Conservation (phyloP, 495 filamentous ascomycete species). For the Podospora pseudocomata region DNA sequence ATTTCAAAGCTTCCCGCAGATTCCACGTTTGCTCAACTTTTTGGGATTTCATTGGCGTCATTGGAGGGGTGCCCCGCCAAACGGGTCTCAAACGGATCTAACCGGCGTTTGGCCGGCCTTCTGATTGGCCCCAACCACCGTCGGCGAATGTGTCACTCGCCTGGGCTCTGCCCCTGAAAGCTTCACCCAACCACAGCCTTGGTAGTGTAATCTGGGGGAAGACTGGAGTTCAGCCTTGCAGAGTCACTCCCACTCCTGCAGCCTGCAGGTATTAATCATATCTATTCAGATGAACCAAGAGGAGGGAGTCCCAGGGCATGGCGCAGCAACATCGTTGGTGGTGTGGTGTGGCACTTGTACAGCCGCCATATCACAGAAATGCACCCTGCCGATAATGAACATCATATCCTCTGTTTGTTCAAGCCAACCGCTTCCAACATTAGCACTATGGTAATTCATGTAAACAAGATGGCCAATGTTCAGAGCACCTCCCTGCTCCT, state of each 20-base stretch:
- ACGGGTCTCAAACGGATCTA: not conserved
- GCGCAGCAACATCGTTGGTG: not conserved
- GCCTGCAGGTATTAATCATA: not conserved
- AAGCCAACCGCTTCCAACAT: not conserved
- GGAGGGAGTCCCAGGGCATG: not conserved
- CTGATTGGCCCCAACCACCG: not conserved
- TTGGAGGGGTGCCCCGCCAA: slow-evolving; percentile 5
- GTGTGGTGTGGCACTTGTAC: not conserved
- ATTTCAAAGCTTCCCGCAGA: not conserved
- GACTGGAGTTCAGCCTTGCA: not conserved
- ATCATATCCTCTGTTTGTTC: not conserved
- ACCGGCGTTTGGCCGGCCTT: slow-evolving; percentile 1
- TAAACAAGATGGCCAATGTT: not conserved
- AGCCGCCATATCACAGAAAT: not conserved
- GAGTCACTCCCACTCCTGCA: not conserved
- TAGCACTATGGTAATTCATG: not conserved
- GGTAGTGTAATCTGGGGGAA: not conserved
- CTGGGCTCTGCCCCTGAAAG: not conserved
- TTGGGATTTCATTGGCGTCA: slow-evolving; percentile 2
- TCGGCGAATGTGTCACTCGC: not conserved
- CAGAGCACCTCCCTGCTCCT: not conserved
- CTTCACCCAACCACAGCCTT: not conserved
- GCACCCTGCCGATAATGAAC: not conserved
- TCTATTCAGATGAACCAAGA: not conserved
- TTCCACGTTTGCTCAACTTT: slow-evolving; percentile 11